Conservation (phyloP, 306 rosid species). For the Pyrus betulifolia region DNA sequence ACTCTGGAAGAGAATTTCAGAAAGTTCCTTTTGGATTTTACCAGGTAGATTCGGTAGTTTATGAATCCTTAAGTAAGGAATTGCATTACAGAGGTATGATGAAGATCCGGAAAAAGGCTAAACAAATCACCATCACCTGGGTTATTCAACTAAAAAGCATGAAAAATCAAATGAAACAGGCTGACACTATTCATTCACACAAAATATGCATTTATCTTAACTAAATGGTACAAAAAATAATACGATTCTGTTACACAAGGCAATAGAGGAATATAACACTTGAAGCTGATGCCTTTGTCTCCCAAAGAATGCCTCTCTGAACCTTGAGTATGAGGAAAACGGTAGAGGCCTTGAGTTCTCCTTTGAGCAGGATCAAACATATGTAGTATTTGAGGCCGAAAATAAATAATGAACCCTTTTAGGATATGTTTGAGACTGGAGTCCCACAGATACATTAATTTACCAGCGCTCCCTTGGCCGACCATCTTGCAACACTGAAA, state of each 20-base stretch:
- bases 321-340: not conserved
- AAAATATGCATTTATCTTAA: not conserved
- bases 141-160: not conserved
- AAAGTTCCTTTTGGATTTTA: not conserved
- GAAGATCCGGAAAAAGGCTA: too few species aligned
- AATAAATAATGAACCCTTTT: constrained; percentile 3
- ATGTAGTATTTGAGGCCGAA: constrained; percentile 12
- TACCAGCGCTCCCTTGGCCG: constrained; percentile 77
- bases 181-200: not conserved
- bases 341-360: not conserved
- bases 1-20: not conserved
- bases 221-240: not conserved
- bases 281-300: not conserved
- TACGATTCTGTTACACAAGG: constrained; percentile 1
- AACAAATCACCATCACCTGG: not conserved
- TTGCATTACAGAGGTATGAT: not conserved
- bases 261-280: not conserved
- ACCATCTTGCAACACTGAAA: constrained; percentile 49
- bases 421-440: not conserved
- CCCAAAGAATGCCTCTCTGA: not conserved
- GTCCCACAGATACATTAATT: not conserved
- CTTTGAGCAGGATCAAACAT: constrained; percentile 12
- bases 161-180: not conserved
- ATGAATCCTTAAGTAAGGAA: not conserved
- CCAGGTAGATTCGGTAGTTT: not conserved